A percentile compares a stretch with the other conserved stretches of the same genome.
Conservation (phyloP, 1,284 basidiomycete species). For the Paramarasmius palmivorus region DNA sequence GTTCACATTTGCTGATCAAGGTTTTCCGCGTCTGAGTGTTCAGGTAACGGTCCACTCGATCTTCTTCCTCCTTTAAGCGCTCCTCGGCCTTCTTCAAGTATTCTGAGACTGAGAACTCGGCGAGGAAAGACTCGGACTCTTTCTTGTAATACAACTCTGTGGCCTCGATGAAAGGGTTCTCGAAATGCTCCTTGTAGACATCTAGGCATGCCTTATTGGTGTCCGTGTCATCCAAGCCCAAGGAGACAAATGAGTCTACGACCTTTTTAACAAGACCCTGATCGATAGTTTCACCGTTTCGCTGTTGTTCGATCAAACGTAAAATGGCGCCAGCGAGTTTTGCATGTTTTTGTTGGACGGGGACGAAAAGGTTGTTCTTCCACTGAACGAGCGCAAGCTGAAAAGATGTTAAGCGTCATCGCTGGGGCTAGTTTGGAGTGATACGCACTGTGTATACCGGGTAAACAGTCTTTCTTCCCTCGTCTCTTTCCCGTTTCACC, state of each 20-base stretch:
- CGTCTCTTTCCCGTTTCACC: conserved; percentile 98
- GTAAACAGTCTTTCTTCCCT: conserved; percentile 95
- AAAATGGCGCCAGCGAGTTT: conserved; percentile 90
- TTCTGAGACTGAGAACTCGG: conserved; percentile 90
- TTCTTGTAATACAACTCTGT: conserved; percentile 92
- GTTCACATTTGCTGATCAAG: conserved; percentile 90
- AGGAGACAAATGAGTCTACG: conserved; percentile 94
- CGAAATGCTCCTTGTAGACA: conserved; percentile 92
- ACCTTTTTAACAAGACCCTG: conserved; percentile 94
- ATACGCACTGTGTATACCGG: conserved; percentile 91
- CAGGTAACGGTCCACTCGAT: conserved; percentile 93
- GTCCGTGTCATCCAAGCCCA: conserved; percentile 92
- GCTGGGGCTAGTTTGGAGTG: not conserved
- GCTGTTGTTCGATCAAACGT: conserved; percentile 87
- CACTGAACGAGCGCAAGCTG: conserved; percentile 96
- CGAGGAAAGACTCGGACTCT: conserved; percentile 90
- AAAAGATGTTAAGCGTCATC: conserved; percentile 2
- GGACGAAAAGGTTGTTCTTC: conserved; percentile 90
- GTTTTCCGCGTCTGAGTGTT: conserved; percentile 86
- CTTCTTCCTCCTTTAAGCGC: conserved; percentile 91
- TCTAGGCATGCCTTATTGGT: conserved; percentile 92
- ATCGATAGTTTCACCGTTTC: conserved; percentile 94
- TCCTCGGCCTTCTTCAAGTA: conserved; percentile 97
- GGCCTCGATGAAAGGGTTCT: conserved; percentile 84
- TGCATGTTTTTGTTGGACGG: conserved; percentile 78